Evolutionary conservation across 2,329 filamentous ascomycete genomes (phyloP), one percentile per base, ranked within the genome.

Genomic region (Macrophomina phaseolina): DNA sequence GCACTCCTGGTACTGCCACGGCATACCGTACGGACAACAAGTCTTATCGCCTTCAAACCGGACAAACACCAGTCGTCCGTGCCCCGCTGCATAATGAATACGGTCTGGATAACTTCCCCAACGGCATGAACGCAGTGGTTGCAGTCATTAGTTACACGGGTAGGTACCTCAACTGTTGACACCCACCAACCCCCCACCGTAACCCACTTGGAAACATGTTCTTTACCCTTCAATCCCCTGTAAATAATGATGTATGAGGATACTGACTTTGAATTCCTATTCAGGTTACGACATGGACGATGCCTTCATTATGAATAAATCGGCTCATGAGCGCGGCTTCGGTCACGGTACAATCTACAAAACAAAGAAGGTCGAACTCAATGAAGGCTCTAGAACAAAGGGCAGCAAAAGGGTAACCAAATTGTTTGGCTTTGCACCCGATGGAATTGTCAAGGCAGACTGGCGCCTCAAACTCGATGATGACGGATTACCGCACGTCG

Each of bases 201-300:
- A 23, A 23, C 23, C 23, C 23, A 23, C 23, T 23, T 23, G 23
- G 23, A 23, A 23, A 23, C 23, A 23, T 23, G 23, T 23, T 23
- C 23, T 23, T 23, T 23, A 23, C 23, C 3, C 23, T 3, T 23
- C 23, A 23, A 23, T 3, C 23, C 23, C 23, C 23, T 23, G 23
- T 23, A 2, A 23, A 23, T 3, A 23, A 23, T 3, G 23, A 23
- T 23, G 23, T 23, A 38, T 12, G 4, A 38, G 7, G 36, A 38
- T 8, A 38, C 36, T 38, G 36, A 38, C 36, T 8, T 3, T 38
- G 7, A 38, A 12, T 70, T 97, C 94, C 0, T 99, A 99, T 79
- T 98, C 94, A 1, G 95, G 94, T 62, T 99, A 98, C 81, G 95
- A 99, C 85, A 99, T 99, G 95, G 95, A 99, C 85, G 95, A 99